Conservation (phyloP, 1,139 yeast genomes). For the Candida dubliniensis region DNA sequence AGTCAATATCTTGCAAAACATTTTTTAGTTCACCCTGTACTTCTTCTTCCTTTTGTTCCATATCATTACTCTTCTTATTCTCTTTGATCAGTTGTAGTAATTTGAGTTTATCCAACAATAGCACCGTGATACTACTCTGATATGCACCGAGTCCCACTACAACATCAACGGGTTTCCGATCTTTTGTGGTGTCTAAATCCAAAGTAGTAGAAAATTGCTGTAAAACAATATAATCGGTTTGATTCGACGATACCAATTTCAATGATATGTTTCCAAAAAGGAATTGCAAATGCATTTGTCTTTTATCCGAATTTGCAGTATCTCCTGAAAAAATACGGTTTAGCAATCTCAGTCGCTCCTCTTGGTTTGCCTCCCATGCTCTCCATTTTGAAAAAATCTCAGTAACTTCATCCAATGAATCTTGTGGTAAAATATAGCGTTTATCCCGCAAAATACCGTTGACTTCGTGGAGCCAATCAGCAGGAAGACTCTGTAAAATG, state of each 20-base stretch:
- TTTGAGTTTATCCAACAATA: slow-evolving; percentile 15
- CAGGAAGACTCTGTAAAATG: slow-evolving; percentile 61
- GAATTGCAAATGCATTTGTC: slow-evolving; percentile 7
- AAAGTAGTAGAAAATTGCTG: slow-evolving; percentile 15
- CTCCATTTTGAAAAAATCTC: slow-evolving; percentile 78
- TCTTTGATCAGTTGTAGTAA: slow-evolving; percentile 2
- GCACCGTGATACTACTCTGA: slow-evolving; percentile 24
- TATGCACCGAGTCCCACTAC: slow-evolving; percentile 23
- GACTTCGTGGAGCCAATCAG: slow-evolving; percentile 41
- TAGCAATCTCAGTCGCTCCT: slow-evolving; percentile 55
- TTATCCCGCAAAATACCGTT: slow-evolving; percentile 20
- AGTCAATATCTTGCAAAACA: not conserved
- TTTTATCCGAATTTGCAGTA: not conserved
- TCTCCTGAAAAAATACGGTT: slow-evolving; percentile 35
- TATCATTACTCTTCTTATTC: not conserved
- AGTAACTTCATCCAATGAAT: slow-evolving; percentile 56
- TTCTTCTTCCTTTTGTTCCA: not conserved
- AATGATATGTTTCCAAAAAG: slow-evolving; percentile 7
- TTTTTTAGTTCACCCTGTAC: not conserved
- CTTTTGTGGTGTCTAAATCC: slow-evolving; percentile 6
- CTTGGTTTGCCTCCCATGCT: slow-evolving; percentile 71
- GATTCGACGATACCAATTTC: slow-evolving; percentile 5
- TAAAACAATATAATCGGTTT: slow-evolving; percentile 18
- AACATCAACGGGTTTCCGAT: slow-evolving; percentile 14
- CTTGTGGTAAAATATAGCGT: slow-evolving; percentile 44